phyloP scores from a whole-genome alignment of 371 early-diverging fungal species.

The Apophysomyces variabilis region DNA sequence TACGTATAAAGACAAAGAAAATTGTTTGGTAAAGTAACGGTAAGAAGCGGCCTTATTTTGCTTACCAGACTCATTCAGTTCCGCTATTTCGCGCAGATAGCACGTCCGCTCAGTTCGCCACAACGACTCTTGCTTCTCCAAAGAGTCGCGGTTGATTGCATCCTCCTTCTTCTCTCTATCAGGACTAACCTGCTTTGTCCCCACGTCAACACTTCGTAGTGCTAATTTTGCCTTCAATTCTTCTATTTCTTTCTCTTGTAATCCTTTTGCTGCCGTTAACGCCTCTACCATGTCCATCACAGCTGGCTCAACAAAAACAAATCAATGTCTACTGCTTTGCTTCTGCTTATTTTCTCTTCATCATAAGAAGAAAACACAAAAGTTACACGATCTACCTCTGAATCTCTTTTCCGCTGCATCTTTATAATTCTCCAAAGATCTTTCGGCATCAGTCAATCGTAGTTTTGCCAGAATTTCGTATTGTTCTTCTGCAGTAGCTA shows the following conservation, averaged over 20 bases:
- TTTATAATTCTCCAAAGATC: conserved; percentile 4
- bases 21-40: neutral
- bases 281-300: neutral
- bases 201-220: neutral
- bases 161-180: neutral
- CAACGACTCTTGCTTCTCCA: neutral
- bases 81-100: neutral
- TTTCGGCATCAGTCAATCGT: conserved; percentile 23
- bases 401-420: conserved; percentile 12
- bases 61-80: neutral
- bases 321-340: neutral
- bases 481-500: conserved; percentile 13
- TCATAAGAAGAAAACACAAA: neutral
- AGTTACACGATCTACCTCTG: conserved; percentile 6
- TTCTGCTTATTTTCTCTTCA: neutral
- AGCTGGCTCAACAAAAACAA: neutral
- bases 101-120: conserved; percentile 1
- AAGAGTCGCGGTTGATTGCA: neutral
- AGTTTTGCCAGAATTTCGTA: conserved; percentile 14
- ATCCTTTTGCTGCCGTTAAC: neutral
- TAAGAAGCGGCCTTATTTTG: neutral
- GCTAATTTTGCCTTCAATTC: neutral
- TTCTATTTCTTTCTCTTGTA: conserved; percentile 2
- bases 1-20: no score
- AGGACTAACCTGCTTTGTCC: neutral